Evolutionary conservation across 441 rosid species (phyloP).

Genomic region (Eruca vesicaria): DNA sequence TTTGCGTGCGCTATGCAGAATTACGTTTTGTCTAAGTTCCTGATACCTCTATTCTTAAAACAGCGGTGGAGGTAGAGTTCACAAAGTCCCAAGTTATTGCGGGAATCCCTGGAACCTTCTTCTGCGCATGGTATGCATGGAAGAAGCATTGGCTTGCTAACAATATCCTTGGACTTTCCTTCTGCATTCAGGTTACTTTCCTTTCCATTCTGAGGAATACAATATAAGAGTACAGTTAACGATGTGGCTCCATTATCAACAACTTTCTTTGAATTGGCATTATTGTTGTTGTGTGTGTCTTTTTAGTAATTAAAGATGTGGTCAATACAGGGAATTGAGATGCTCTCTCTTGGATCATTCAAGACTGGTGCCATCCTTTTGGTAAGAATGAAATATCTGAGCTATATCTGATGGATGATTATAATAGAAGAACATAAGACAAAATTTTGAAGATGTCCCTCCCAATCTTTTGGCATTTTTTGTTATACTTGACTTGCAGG

Average conservation of each 20-base stretch:
- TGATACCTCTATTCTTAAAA: constrained; percentile 39
- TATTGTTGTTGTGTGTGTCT: not conserved
- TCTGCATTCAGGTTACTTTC: constrained; percentile 88
- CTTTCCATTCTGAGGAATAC: not conserved
- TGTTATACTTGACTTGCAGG: constrained; percentile 45
- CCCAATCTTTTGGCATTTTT: constrained; percentile 2
- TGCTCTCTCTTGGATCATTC: constrained; percentile 99
- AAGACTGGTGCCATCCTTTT: constrained; percentile 96
- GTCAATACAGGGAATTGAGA: constrained; percentile 82
- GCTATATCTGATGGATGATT: not conserved
- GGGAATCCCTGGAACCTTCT: constrained; percentile 90
- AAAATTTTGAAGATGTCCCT: not conserved
- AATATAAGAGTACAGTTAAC: not conserved
- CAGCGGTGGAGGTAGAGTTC: constrained; percentile 97
- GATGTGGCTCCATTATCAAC: not conserved
- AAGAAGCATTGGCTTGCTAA: constrained; percentile 98
- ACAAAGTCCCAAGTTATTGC: constrained; percentile 90
- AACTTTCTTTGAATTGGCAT: not conserved
- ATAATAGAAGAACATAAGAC: not conserved
- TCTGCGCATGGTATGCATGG: constrained; percentile 95
- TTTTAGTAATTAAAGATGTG: not conserved
- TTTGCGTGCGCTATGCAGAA: constrained; percentile 42
- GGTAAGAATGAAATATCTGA: constrained; percentile 46
- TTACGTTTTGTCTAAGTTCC: constrained; percentile 25
- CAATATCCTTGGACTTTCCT: constrained; percentile 84